Evolutionary conservation across 257 asterid species (phyloP).

Genomic region (Capsicum pubescens): DNA sequence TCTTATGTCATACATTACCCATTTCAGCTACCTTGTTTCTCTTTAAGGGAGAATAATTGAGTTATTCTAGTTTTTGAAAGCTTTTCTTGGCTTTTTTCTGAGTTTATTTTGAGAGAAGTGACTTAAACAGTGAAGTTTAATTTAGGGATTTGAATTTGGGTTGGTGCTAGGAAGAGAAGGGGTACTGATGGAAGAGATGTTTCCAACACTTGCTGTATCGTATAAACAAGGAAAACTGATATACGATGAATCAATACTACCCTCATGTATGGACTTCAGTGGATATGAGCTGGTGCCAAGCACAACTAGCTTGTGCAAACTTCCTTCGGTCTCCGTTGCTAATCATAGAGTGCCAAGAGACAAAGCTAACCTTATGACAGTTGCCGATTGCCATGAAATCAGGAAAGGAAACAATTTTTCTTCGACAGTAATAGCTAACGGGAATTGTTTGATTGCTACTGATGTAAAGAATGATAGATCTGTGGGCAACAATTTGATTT

Average conservation of each 20-base stretch:
- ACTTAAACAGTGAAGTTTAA: neutral
- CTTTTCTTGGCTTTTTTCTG: neutral
- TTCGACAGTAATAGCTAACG: slow-evolving; percentile 33
- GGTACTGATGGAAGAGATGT: slow-evolving; percentile 50
- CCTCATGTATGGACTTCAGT: slow-evolving; percentile 50
- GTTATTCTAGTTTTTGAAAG: slow-evolving; percentile 5
- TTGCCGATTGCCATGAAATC: slow-evolving; percentile 36
- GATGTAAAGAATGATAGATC: slow-evolving; percentile 33
- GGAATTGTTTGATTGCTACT: slow-evolving; percentile 37
- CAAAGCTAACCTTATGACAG: slow-evolving; percentile 43
- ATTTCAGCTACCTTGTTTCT: neutral
- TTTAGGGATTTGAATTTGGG: neutral
- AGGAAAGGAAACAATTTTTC: slow-evolving; percentile 38
- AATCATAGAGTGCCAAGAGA: slow-evolving; percentile 44
- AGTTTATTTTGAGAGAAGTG: no score
- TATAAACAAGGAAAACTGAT: slow-evolving; percentile 55
- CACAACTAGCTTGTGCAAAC: slow-evolving; percentile 50
- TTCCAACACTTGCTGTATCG: slow-evolving; percentile 48
- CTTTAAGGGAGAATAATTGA: neutral
- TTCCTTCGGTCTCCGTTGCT: slow-evolving; percentile 45
- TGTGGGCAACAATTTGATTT: slow-evolving; percentile 33
- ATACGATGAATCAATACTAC: slow-evolving; percentile 50
- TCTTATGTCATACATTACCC: slow-evolving; percentile 31
- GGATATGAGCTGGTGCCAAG: slow-evolving; percentile 55
- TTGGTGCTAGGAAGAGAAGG: neutral